phyloP scores from a whole-genome alignment of 2,329 filamentous ascomycete genomes.

The Penicillium sp. region DNA sequence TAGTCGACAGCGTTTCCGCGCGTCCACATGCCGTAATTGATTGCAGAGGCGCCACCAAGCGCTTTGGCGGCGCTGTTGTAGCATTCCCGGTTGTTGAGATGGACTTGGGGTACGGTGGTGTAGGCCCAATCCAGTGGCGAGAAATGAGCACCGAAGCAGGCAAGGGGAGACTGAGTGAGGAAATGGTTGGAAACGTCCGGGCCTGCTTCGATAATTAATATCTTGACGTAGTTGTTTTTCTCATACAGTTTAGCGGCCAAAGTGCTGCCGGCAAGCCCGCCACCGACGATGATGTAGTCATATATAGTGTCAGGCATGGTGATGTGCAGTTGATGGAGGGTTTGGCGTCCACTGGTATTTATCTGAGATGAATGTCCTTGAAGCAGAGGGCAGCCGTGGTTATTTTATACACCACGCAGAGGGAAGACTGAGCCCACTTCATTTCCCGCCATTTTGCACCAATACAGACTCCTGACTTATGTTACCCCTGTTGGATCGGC shows the following conservation, averaged over 20 bases:
- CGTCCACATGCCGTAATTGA: constrained; percentile 43
- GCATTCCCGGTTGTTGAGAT: constrained; percentile 16
- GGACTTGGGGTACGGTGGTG: not conserved
- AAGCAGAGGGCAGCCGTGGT: no score
- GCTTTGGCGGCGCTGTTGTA: constrained; percentile 26
- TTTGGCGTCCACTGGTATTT: no score
- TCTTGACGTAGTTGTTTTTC: not conserved
- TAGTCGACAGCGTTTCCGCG: constrained; percentile 45
- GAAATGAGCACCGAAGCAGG: not conserved
- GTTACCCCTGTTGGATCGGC: no score
- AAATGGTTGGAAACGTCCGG: not conserved
- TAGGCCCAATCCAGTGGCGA: not conserved
- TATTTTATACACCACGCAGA: no score
- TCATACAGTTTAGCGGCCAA: not conserved
- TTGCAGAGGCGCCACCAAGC: constrained; percentile 39
- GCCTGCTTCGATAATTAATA: constrained; percentile 9
- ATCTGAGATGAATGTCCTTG: no score
- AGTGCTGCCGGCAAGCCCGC: not conserved
- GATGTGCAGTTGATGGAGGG: no score
- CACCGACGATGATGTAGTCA: constrained; percentile 5
- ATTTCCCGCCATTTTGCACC: no score
- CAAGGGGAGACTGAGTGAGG: not conserved
- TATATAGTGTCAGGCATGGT: no score
- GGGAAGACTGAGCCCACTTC: no score
- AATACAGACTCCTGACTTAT: no score